Base-by-base conservation (phyloP, 169 alveolate species). In the Hepatocystis sp. region DNA sequence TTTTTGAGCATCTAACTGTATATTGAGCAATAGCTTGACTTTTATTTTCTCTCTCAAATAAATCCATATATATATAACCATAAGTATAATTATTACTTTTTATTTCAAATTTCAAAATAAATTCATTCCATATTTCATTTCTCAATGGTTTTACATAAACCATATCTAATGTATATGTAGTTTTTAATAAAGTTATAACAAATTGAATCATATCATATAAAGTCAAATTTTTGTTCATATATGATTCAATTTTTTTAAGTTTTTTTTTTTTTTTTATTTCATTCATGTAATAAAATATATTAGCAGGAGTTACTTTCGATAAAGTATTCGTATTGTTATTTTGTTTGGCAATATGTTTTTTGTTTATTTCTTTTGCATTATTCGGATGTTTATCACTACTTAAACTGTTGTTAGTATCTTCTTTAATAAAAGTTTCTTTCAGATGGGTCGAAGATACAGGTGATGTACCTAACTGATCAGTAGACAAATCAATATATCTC, bases 1-100 rank as follows among this genome's bases (percentile, higher is more conserved):
- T 81, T 39, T 90, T 92, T 5, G 95, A 92, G 47, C 95, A 92
- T 55, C 93, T 51, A 5, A 92, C 92, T 13, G 95, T 92, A 51
- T 90, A 92, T 81, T 92, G 95, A 1, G 95, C 95, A 34, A 88
- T 90, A 0, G 91, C 60, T 28, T 39, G 81, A 25, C 51, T 84
- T 53, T 92, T 92, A 21, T 65, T 88, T 46, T 84, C 91, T 5
- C 95, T 71, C 61, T 86, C 92, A 66, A 92, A 92, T 36, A 92
- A 67, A 34, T 92, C 95, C 93, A 90, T 63, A 85, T 92, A 92
- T 51, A 92, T 34, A 40, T 81, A 63, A 4, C 89, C 89, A 21
- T 61, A 81, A 2, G 42, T 51, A 46, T 60, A 30, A 19, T 39
- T 13, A 25, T 46, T 67, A 25, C 52, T 66, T 42, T 52, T 46